Conservation (phyloP, 176 grass and related monocot genomes). For the Oryza rufipogon region DNA sequence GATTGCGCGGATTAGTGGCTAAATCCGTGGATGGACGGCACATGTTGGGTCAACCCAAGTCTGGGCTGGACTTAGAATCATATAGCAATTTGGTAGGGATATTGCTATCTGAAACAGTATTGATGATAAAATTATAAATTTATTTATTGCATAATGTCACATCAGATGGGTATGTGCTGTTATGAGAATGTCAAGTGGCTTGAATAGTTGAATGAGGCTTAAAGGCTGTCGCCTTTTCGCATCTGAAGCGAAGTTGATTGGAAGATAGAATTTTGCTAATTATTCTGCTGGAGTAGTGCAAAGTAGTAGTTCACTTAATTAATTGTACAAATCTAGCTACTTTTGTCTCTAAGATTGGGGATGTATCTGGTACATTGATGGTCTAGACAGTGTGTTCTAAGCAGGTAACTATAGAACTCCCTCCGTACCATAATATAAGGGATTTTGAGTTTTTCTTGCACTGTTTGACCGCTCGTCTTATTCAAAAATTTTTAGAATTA, state of each 20-base stretch:
- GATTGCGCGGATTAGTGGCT: neutral
- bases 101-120: neutral
- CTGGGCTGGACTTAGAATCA: no score
- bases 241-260: neutral
- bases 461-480: no score
- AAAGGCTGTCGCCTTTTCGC: neutral
- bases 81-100: neutral
- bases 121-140: neutral
- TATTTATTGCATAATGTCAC: neutral
- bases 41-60: no score
- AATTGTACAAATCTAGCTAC: no score
- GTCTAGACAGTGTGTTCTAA: neutral
- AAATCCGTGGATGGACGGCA: no score
- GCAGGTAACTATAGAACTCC: no score
- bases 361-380: neutral
- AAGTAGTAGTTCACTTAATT: no score
- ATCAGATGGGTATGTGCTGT: neutral
- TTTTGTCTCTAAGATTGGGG: no score
- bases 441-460: no score
- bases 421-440: no score
- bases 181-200: neutral
- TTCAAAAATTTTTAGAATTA: no score
- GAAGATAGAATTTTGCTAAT: neutral
- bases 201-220: neutral
- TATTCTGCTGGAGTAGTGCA: no score